Evolutionary conservation across 176 grass and related monocot genomes (phyloP).

Genomic region (Panicum miliaceum): DNA sequence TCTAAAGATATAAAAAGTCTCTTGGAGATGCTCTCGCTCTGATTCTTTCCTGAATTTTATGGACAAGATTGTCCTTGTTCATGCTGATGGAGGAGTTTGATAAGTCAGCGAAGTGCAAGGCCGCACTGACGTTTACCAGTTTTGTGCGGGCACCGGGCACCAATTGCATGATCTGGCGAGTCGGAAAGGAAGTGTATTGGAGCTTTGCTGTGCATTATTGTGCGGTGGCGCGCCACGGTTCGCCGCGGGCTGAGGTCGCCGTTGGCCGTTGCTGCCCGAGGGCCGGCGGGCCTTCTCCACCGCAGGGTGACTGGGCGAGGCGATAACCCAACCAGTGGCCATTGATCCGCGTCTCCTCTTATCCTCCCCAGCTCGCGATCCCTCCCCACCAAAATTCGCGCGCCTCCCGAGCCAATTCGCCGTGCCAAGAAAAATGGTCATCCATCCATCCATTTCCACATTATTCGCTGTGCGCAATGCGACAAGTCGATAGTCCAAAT

Average conservation of each 20-base stretch:
- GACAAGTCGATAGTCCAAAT: constrained; percentile 38
- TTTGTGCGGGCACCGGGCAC: neutral
- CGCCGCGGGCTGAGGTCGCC: neutral
- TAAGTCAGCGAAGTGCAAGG: neutral
- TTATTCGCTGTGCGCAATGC: constrained; percentile 45
- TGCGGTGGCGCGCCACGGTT: neutral
- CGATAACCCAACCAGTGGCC: constrained; percentile 61
- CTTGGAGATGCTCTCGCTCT: too few species aligned
- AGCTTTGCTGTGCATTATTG: neutral
- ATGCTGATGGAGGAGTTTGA: neutral
- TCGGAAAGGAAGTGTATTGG: neutral
- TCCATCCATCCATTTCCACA: neutral
- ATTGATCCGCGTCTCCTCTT: constrained; percentile 23
- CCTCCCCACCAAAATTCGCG: neutral
- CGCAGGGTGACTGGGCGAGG: constrained; percentile 22
- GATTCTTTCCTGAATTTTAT: neutral
- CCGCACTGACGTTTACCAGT: neutral
- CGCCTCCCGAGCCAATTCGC: neutral
- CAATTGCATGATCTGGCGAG: neutral
- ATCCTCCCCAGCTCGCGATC: constrained; percentile 34
- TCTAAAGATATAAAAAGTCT: too few species aligned
- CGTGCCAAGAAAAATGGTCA: neutral
- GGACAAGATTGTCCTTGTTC: neutral
- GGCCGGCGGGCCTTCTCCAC: constrained; percentile 29
- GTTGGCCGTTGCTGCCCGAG: neutral